phyloP scores from a whole-genome alignment of 129 eudicot genomes.

The Chrysanthemum lavandulifolium region DNA sequence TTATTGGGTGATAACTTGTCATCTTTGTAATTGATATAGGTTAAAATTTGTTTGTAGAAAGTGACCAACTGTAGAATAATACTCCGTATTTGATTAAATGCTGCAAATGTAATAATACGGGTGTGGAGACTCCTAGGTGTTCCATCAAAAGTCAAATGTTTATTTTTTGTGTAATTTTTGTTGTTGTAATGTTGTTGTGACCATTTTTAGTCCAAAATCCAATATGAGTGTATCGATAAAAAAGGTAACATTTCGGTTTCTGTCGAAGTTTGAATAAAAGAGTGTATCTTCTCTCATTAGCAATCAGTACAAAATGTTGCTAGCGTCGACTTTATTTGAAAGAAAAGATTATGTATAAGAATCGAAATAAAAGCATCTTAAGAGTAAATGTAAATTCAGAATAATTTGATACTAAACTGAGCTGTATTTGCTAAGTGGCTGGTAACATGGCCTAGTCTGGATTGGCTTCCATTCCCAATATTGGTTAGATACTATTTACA shows the following conservation, averaged over 20 bases:
- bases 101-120: constrained; percentile 17
- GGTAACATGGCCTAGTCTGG: too few relatives aligned
- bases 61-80: background rate
- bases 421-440: too few relatives aligned
- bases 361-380: too few relatives aligned
- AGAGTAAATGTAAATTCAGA: too few relatives aligned
- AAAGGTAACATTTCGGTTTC: background rate
- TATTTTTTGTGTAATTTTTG: background rate
- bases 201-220: background rate
- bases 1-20: background rate
- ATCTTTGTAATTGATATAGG: background rate
- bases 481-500: background rate
- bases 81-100: background rate
- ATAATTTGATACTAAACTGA: too few relatives aligned
- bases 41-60: constrained; percentile 13
- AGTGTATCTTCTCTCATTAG: background rate
- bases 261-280: background rate
- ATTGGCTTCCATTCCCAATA: background rate
- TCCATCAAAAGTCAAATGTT: constrained; percentile 13
- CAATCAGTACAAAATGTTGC: too few relatives aligned
- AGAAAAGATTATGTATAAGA: too few relatives aligned
- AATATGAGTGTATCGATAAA: constrained; percentile 7
- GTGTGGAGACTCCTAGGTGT: constrained; percentile 4
- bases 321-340: too few relatives aligned
- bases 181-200: background rate